These are phyloP conservation scores for Podospora tetraspora DNA, from an alignment of 495 filamentous ascomycete genomes.

Conservation along the genomic window DNA sequence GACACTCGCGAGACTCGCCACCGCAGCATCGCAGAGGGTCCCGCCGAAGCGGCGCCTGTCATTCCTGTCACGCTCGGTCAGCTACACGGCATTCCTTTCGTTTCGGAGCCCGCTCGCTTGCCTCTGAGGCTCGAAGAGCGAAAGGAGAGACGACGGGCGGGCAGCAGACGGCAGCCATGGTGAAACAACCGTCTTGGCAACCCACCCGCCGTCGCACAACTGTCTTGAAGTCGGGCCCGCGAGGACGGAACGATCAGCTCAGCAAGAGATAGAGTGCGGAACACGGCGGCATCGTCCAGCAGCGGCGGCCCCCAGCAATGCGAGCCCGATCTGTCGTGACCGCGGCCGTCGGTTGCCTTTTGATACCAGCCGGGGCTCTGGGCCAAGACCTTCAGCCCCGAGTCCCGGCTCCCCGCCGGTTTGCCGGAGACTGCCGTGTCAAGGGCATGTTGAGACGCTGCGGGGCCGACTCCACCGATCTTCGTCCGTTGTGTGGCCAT, in stretches of 20 bases:
- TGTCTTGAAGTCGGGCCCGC: neutral
- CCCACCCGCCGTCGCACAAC: constrained; percentile 1
- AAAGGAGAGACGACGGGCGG: neutral
- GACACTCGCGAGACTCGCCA: neutral
- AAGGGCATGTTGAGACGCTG: neutral
- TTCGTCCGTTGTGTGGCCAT: neutral
- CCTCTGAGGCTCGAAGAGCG: neutral
- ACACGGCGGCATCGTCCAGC: neutral
- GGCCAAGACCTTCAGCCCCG: neutral
- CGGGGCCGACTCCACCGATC: neutral
- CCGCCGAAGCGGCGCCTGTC: neutral
- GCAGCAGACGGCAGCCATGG: neutral
- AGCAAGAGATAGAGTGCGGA: neutral
- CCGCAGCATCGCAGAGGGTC: neutral
- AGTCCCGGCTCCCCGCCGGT: neutral
- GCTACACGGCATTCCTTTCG: neutral
- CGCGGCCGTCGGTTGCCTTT: neutral
- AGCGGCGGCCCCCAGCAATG: neutral
- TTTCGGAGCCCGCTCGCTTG: neutral
- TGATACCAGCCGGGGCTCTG: neutral
- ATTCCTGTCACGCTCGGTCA: neutral
- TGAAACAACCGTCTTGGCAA: neutral
- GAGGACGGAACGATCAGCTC: neutral
- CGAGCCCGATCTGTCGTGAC: neutral
- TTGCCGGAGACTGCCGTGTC: neutral